Evolutionary conservation across 306 rosid genomes (phyloP).

Genomic region (Cucurbita maxima): DNA sequence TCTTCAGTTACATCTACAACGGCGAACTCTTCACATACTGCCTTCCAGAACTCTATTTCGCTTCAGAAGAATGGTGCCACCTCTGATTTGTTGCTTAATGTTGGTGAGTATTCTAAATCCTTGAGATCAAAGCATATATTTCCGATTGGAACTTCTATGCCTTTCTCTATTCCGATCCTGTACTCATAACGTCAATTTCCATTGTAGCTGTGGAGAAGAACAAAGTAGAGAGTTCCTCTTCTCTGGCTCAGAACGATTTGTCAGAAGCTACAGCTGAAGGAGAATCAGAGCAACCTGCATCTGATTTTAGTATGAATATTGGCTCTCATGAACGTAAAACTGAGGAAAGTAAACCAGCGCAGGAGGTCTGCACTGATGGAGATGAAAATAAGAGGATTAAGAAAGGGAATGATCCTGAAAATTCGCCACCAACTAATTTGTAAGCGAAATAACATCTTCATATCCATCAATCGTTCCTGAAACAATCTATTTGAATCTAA

Average conservation of each 20-base stretch:
- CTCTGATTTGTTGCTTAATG: slow-evolving; percentile 3
- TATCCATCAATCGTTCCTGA: background rate
- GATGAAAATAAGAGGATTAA: background rate
- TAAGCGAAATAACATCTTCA: slow-evolving; percentile 24
- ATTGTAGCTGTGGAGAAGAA: slow-evolving; percentile 17
- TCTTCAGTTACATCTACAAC: background rate
- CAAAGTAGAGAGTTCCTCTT: slow-evolving; percentile 12
- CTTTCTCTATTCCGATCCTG: background rate
- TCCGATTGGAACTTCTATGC: background rate
- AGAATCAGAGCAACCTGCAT: slow-evolving; percentile 17
- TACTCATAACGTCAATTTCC: background rate
- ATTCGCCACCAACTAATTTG: slow-evolving; percentile 22
- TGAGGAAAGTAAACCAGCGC: background rate
- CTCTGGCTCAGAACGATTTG: slow-evolving; percentile 12
- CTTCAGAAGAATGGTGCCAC: slow-evolving; percentile 1
- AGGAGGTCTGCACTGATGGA: background rate
- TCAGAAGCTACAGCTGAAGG: slow-evolving; percentile 9
- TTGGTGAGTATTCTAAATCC: slow-evolving; percentile 17
- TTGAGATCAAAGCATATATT: background rate
- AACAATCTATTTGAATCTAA: slow-evolving; percentile 5
- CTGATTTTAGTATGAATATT: background rate
- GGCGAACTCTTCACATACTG: background rate
- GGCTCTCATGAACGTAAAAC: background rate
- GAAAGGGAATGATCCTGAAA: slow-evolving; percentile 3
- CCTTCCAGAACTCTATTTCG: background rate